Percentiles rank a stretch among this genome's conserved stretches.
Conservation (phyloP, 108 stramenopile genomes). For the Aureococcus anophagefferens region DNA sequence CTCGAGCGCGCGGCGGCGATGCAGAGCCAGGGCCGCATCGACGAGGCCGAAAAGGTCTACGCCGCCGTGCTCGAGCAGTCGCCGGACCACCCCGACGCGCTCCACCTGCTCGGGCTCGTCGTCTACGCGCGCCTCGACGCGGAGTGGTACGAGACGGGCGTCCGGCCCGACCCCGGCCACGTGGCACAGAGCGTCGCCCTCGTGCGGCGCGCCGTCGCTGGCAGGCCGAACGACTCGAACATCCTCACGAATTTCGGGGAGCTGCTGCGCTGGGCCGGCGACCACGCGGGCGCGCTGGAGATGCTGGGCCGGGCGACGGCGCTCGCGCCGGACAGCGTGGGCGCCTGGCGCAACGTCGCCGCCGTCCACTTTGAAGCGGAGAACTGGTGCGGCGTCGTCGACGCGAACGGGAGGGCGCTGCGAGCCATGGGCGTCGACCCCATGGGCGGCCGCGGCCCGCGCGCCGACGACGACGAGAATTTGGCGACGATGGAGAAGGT, state of each 20-base stretch:
- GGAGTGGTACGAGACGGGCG: background rate
- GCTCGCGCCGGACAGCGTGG: background rate
- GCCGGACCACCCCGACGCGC: background rate
- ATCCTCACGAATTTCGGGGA: background rate
- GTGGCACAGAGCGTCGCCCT: background rate
- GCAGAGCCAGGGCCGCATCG: background rate
- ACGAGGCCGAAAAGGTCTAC: background rate
- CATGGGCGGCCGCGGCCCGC: background rate
- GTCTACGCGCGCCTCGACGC: background rate
- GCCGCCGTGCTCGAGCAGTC: background rate
- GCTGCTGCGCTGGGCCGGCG: background rate
- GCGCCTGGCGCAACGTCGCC: background rate
- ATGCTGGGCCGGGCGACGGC: background rate
- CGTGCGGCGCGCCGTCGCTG: background rate
- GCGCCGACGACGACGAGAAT: background rate
- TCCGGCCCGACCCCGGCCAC: no score
- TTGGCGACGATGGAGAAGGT: no score
- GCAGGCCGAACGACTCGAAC: background rate
- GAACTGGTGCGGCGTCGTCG: background rate
- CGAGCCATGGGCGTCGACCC: background rate
- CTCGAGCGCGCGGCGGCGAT: background rate
- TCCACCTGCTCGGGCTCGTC: background rate
- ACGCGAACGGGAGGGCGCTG: background rate
- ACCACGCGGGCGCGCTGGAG: background rate
- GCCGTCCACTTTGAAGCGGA: background rate